phyloP scores from a whole-genome alignment of 129 eudicot species.

The Pittosporum tobira region DNA sequence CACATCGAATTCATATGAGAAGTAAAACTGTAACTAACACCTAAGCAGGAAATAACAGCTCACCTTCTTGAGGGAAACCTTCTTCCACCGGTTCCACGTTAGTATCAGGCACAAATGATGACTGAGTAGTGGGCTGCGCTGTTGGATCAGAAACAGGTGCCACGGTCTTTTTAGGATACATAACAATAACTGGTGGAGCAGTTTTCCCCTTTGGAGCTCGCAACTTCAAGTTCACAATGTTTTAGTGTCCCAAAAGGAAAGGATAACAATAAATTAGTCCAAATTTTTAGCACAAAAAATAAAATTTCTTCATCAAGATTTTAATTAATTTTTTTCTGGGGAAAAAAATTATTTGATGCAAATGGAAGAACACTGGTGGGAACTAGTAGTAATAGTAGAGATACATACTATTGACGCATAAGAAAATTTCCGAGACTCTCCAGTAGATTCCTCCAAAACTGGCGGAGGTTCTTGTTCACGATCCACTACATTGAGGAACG shows the following conservation, averaged over 20 bases:
- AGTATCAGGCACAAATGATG: no score
- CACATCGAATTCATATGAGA: no score
- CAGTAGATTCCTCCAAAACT: conserved; percentile 41
- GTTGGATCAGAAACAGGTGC: no score
- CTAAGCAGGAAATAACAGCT: no score
- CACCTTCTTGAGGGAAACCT: conserved; percentile 42
- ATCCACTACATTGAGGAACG: conserved; percentile 20
- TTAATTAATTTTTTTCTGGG: no score
- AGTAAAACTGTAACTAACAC: not conserved
- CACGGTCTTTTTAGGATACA: conserved; percentile 29
- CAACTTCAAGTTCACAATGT: conserved; percentile 36
- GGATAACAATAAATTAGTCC: no score
- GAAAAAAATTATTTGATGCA: no score
- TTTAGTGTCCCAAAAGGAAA: conserved; percentile 3
- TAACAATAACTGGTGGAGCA: conserved; percentile 33
- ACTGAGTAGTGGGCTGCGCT: no score
- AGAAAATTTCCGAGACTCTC: conserved; percentile 54
- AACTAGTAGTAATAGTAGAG: no score
- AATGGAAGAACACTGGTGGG: no score
- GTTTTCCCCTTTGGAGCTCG: conserved; percentile 53
- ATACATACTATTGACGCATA: conserved; percentile 92
- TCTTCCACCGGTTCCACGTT: conserved; percentile 35
- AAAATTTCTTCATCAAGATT: no score
- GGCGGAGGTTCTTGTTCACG: conserved; percentile 22
- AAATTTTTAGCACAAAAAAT: no score